Conservation (phyloP, 768 basidiomycete species). For the Mycena epipterygia region DNA sequence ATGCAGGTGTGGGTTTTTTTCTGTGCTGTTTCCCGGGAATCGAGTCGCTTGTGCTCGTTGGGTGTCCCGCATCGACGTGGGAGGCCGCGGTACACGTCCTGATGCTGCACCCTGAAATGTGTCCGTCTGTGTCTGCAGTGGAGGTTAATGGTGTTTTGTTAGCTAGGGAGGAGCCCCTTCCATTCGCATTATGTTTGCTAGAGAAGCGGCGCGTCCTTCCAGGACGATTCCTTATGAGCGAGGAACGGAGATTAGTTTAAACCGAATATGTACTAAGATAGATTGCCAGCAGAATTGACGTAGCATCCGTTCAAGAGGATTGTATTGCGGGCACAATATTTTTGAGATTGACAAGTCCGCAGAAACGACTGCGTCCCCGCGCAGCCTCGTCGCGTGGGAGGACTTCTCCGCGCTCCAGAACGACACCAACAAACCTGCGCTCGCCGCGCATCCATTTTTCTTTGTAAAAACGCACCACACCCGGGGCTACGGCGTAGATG, state of each 20-base stretch:
- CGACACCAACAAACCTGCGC: slow-evolving; percentile 88
- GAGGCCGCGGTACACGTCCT: slow-evolving; percentile 17
- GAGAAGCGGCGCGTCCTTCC: slow-evolving; percentile 3
- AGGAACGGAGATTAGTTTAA: background rate
- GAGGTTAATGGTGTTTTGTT: slow-evolving; percentile 19
- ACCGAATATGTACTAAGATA: background rate
- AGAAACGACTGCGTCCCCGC: slow-evolving; percentile 88
- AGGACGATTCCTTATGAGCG: background rate
- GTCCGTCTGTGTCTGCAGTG: background rate
- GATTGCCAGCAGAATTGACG: background rate
- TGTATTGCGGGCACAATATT: slow-evolving; percentile 22
- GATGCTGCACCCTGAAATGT: slow-evolving; percentile 9
- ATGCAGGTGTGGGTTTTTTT: background rate
- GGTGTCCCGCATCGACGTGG: slow-evolving; percentile 6
- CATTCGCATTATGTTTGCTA: slow-evolving; percentile 14
- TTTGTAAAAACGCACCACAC: slow-evolving; percentile 95
- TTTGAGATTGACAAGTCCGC: slow-evolving; percentile 80
- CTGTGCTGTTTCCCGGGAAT: slow-evolving; percentile 18
- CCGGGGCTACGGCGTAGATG: slow-evolving; percentile 89
- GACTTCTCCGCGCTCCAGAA: slow-evolving; percentile 83
- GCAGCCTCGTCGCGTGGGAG: slow-evolving; percentile 85
- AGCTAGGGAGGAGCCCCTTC: slow-evolving; percentile 18
- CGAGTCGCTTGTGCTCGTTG: background rate
- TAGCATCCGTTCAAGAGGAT: slow-evolving; percentile 27
- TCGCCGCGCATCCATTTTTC: slow-evolving; percentile 80